Conservation (phyloP, 1,139 yeast species). For the Yamadazyma atlantica region DNA sequence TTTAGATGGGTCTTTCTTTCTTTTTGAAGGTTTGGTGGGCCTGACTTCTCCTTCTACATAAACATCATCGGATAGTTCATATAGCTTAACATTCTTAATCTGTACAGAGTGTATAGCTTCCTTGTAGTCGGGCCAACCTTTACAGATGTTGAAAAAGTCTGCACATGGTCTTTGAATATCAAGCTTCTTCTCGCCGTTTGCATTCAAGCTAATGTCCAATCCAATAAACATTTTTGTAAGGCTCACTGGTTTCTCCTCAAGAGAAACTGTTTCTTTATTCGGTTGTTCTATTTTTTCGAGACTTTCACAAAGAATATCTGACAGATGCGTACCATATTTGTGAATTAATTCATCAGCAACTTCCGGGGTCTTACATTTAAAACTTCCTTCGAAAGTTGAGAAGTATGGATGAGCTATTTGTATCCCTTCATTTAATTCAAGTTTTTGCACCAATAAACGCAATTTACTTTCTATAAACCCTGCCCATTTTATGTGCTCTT, state of each 20-base stretch:
- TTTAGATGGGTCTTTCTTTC: conserved; percentile 16
- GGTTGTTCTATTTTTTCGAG: conserved; percentile 12
- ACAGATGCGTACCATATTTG: conserved; percentile 48
- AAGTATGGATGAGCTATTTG: conserved; percentile 88
- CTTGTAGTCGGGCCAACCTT: conserved; percentile 67
- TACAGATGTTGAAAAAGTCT: conserved; percentile 80
- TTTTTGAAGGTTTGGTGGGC: conserved; percentile 56
- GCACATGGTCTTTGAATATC: conserved; percentile 92
- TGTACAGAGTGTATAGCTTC: conserved; percentile 59
- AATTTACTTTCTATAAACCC: conserved; percentile 91
- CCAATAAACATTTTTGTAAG: conserved; percentile 82
- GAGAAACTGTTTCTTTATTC: conserved; percentile 8
- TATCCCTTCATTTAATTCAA: conserved; percentile 75
- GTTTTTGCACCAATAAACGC: conserved; percentile 74
- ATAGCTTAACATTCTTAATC: conserved; percentile 75
- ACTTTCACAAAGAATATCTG: conserved; percentile 27
- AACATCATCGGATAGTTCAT: conserved; percentile 83
- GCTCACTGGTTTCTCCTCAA: conserved; percentile 39
- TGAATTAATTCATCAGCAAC: conserved; percentile 55
- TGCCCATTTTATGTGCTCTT: conserved; percentile 85
- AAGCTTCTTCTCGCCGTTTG: conserved; percentile 57
- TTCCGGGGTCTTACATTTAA: conserved; percentile 50
- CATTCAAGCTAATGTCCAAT: conserved; percentile 54
- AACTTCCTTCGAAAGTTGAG: conserved; percentile 66
- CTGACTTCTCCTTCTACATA: conserved; percentile 76